A percentile compares a stretch with the other conserved stretches of the same genome.
phyloP scores from a whole-genome alignment of 192 early-diverging fungal species.

The Podochytrium sp. region DNA sequence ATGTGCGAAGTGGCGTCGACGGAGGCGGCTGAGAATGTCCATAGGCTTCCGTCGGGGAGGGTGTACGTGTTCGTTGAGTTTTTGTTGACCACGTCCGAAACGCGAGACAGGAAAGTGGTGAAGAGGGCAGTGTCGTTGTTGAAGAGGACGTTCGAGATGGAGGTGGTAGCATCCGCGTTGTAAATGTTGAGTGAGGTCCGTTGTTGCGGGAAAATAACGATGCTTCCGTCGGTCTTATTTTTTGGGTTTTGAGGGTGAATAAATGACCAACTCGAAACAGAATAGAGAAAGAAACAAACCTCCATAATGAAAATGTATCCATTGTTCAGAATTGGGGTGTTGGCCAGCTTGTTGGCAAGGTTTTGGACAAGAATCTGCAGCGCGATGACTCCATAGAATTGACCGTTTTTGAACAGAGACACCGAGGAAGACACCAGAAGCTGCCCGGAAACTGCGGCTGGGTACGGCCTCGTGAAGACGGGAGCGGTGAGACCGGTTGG shows the following conservation, averaged over 20 bases:
- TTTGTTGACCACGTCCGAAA: background rate
- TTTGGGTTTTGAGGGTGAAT: background rate
- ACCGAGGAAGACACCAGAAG: constrained; percentile 10
- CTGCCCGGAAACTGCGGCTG: constrained; percentile 1
- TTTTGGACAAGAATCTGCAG: constrained; percentile 23
- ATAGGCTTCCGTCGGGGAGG: background rate
- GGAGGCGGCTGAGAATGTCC: constrained; percentile 22
- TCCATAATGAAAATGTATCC: constrained; percentile 33
- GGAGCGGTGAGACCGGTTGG: background rate
- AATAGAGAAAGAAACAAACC: background rate
- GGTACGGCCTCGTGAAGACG: constrained; percentile 25
- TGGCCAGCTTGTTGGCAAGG: constrained; percentile 14
- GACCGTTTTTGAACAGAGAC: background rate
- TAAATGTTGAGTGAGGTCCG: constrained; percentile 7
- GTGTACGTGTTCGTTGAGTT: background rate
- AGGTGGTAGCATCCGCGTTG: background rate
- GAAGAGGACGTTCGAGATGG: constrained; percentile 11
- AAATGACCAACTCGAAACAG: background rate
- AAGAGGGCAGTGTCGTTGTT: background rate
- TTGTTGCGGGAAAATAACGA: constrained; percentile 14
- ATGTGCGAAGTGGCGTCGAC: constrained; percentile 8
- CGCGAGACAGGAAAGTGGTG: constrained; percentile 10
- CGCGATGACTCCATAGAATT: constrained; percentile 14
- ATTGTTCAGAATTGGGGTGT: constrained; percentile 9
- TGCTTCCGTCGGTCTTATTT: constrained; percentile 4